These are phyloP conservation scores for Lantana camara DNA, from an alignment of 257 asterid species.

Conservation along the genomic window DNA sequence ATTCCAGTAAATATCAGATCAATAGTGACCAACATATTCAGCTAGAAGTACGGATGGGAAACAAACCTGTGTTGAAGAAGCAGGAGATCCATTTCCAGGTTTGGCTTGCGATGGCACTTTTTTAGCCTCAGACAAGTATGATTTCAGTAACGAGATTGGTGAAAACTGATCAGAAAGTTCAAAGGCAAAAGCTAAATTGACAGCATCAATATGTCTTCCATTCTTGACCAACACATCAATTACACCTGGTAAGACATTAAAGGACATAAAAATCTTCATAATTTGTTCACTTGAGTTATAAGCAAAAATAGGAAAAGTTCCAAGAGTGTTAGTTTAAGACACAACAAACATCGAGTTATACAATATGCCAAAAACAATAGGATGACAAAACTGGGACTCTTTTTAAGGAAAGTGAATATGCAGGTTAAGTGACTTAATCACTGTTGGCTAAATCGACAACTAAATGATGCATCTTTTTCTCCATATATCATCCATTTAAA, in stretches of 20 bases:
- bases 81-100: constrained; percentile 71
- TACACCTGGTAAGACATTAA: constrained; percentile 62
- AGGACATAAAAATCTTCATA: constrained; percentile 4
- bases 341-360: not conserved
- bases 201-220: constrained; percentile 98
- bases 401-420: not conserved
- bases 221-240: constrained; percentile 78
- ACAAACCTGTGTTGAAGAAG: constrained; percentile 71
- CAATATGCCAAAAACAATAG: constrained; percentile 3
- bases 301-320: constrained; percentile 5
- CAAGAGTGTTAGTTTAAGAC: constrained; percentile 8
- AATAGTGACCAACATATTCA: constrained; percentile 11
- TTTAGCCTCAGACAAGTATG: constrained; percentile 79
- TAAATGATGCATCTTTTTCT: not conserved
- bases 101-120: constrained; percentile 61
- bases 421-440: not conserved
- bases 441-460: not conserved
- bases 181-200: constrained; percentile 89
- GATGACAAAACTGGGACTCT: not conserved
- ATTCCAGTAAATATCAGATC: not conserved
- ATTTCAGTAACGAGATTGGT: constrained; percentile 74
- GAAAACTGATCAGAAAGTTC: constrained; percentile 82
- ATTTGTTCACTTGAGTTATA: not conserved
- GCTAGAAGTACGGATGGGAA: constrained; percentile 16
- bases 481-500: not conserved